Evolutionary conservation across 1,284 basidiomycete genomes (phyloP).

Genomic region (Irpex lacteus): DNA sequence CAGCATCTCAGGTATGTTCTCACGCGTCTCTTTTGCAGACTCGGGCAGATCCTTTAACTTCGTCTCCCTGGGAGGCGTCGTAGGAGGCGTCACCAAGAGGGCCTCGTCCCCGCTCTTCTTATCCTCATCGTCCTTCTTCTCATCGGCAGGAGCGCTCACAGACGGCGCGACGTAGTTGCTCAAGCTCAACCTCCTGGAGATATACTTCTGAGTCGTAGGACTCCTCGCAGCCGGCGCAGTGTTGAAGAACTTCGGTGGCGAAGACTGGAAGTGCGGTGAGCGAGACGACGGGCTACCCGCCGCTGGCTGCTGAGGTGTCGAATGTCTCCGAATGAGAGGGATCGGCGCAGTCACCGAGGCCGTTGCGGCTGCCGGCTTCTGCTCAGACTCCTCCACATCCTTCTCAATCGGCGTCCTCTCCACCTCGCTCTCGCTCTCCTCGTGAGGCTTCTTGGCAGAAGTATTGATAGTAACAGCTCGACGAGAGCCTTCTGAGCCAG

Average conservation of each 20-base stretch:
- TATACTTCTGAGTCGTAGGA: constrained; percentile 16
- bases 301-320: not conserved
- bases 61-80: constrained; percentile 15
- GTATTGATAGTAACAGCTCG: not conserved
- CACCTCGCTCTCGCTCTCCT: not conserved
- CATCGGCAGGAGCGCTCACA: constrained; percentile 14
- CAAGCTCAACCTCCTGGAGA: constrained; percentile 40
- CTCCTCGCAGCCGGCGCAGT: constrained; percentile 9
- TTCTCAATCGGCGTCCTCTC: constrained; percentile 12
- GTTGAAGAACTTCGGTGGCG: constrained; percentile 13
- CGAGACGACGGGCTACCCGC: constrained; percentile 3
- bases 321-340: not conserved
- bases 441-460: not conserved
- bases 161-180: constrained; percentile 48
- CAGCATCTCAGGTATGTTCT: constrained; percentile 2
- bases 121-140: constrained; percentile 12
- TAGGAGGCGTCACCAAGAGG: constrained; percentile 16
- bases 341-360: not conserved
- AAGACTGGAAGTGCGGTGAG: constrained; percentile 13
- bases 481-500: not conserved
- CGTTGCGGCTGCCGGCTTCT: not conserved
- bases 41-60: constrained; percentile 4
- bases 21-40: not conserved
- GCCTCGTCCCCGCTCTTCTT: constrained; percentile 12
- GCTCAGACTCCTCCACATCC: constrained; percentile 4